Evolutionary conservation across 768 basidiomycete species (phyloP).

Genomic region (Mycena capillaripes): DNA sequence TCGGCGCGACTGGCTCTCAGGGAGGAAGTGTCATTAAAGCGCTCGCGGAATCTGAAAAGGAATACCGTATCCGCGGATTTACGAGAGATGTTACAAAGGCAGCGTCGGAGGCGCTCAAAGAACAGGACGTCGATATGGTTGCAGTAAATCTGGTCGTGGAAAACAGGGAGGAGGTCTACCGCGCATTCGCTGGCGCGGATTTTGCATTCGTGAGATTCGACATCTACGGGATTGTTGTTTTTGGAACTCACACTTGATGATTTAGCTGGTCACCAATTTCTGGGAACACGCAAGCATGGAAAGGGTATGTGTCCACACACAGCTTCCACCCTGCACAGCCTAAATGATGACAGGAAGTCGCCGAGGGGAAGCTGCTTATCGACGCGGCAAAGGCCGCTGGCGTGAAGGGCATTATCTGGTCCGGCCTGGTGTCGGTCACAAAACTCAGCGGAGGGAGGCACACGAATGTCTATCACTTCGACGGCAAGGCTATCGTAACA

Average conservation of each 20-base stretch:
- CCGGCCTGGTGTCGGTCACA: conserved; percentile 2
- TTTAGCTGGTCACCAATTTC: conserved; percentile 25
- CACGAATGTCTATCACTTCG: conserved; percentile 9
- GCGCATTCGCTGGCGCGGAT: conserved; percentile 19
- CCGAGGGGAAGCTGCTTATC: conserved; percentile 28
- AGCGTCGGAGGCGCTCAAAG: conserved; percentile 5
- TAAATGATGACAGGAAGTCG: conserved; percentile 5
- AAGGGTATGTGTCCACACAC: not conserved
- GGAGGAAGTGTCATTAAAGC: conserved; percentile 31
- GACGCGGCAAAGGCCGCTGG: conserved; percentile 29
- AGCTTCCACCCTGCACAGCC: not conserved
- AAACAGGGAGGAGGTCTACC: conserved; percentile 6
- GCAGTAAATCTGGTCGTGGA: conserved; percentile 10
- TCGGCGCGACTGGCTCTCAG: conserved; percentile 23
- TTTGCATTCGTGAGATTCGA: conserved; percentile 15
- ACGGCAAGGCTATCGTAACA: conserved; percentile 20
- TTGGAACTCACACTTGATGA: not conserved
- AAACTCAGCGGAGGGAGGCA: conserved; percentile 20
- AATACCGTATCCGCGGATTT: conserved; percentile 27
- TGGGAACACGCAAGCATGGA: conserved; percentile 18
- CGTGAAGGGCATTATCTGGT: conserved; percentile 24
- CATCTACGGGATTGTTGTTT: not conserved
- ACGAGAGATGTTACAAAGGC: conserved; percentile 10
- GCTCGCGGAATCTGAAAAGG: conserved; percentile 24
- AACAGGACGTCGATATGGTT: conserved; percentile 16